phyloP scores from a whole-genome alignment of 2,329 filamentous ascomycete species.

The Aspergillus phoenicis region DNA sequence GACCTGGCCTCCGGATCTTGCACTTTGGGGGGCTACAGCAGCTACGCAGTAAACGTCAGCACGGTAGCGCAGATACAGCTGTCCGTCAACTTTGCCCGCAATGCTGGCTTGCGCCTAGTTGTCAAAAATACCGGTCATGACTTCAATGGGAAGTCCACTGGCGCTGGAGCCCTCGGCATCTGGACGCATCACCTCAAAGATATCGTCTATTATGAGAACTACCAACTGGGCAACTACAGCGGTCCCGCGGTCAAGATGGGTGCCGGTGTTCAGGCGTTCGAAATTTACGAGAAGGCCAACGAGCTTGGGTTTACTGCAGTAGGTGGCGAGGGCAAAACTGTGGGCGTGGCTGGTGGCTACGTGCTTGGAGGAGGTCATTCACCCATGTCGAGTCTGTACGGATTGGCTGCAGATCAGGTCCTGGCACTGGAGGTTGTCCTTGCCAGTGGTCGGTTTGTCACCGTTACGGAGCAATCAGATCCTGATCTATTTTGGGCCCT shows the following conservation, averaged over 20 bases:
- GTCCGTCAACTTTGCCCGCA: conserved; percentile 32
- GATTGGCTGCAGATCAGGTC: conserved; percentile 48
- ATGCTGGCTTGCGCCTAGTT: conserved; percentile 37
- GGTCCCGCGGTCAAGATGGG: conserved; percentile 58
- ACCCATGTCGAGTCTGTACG: conserved; percentile 55
- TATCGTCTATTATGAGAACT: conserved; percentile 45
- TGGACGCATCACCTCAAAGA: conserved; percentile 55
- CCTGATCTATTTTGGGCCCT: conserved; percentile 66
- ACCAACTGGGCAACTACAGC: conserved; percentile 45
- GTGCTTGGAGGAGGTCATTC: conserved; percentile 63
- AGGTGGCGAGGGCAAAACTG: conserved; percentile 54
- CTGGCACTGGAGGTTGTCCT: conserved; percentile 31
- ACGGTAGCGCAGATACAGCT: conserved; percentile 38
- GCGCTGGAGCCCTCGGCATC: conserved; percentile 50
- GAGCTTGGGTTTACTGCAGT: conserved; percentile 53
- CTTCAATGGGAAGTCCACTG: conserved; percentile 51
- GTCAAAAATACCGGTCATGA: conserved; percentile 53
- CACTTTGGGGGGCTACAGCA: conserved; percentile 34
- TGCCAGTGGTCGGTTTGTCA: conserved; percentile 30
- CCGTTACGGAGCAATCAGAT: conserved; percentile 24
- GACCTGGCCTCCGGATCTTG: conserved; percentile 28
- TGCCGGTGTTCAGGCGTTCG: conserved; percentile 55
- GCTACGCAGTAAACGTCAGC: conserved; percentile 41
- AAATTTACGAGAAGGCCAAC: conserved; percentile 51
- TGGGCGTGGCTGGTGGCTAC: conserved; percentile 63